Evolutionary conservation across 1,139 yeast genomes (phyloP).

Genomic region (Candida freyschussii): DNA sequence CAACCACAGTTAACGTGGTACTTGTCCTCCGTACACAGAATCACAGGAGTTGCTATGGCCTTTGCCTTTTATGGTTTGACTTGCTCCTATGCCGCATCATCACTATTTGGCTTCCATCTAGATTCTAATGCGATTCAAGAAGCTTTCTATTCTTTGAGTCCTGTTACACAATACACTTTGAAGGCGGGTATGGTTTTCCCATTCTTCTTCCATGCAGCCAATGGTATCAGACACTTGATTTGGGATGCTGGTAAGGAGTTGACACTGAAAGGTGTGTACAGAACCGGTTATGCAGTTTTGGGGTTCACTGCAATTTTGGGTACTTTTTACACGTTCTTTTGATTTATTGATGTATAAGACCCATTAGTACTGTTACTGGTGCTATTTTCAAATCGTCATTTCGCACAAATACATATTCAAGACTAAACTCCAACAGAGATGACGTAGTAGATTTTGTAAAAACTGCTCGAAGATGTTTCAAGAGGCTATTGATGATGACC

Average conservation of each 20-base stretch:
- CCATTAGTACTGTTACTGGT: too few relatives aligned
- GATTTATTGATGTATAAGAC: conserved; percentile 2
- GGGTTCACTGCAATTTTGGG: conserved; percentile 69
- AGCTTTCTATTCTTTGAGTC: conserved; percentile 51
- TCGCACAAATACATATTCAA: too few relatives aligned
- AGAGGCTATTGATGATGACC: too few relatives aligned
- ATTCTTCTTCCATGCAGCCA: conserved; percentile 78
- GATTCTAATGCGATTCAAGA: conserved; percentile 58
- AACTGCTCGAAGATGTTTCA: too few relatives aligned
- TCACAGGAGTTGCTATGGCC: conserved; percentile 82
- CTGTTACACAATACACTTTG: conserved; percentile 51
- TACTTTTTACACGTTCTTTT: conserved; percentile 43
- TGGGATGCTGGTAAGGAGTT: conserved; percentile 88
- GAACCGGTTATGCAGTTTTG: conserved; percentile 83
- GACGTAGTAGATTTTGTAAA: too few relatives aligned
- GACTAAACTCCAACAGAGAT: too few relatives aligned
- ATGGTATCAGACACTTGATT: conserved; percentile 86
- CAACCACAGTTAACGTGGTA: conserved; percentile 84
- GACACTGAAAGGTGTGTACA: conserved; percentile 80
- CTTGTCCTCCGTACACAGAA: conserved; percentile 78
- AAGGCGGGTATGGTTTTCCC: conserved; percentile 77
- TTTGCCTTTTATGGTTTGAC: conserved; percentile 75
- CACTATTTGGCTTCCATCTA: conserved; percentile 52
- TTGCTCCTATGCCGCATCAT: conserved; percentile 66
- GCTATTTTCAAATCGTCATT: too few relatives aligned